phyloP scores from a whole-genome alignment of 805 yeast genomes.

The Torulaspora microellipsoides region DNA sequence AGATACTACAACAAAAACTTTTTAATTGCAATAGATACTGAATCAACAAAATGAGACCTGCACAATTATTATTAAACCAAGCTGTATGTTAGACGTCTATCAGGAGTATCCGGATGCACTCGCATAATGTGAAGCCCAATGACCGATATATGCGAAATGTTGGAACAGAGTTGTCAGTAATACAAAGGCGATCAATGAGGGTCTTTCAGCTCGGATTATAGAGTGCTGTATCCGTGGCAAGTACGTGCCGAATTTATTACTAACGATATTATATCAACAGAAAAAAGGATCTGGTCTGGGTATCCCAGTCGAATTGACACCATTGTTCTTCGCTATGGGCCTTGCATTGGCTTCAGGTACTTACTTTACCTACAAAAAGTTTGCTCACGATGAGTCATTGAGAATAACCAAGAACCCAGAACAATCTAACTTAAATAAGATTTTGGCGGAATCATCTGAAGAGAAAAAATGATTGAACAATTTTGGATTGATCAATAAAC shows the following conservation, averaged over 20 bases:
- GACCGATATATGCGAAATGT: conserved; percentile 2
- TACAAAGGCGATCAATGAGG: not conserved
- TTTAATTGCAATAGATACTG: too few species aligned
- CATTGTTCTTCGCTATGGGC: conserved; percentile 53
- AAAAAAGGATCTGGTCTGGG: conserved; percentile 36
- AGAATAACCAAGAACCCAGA: conserved; percentile 46
- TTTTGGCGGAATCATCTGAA: conserved; percentile 17
- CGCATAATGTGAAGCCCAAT: not conserved
- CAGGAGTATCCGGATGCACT: not conserved
- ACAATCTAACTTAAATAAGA: conserved; percentile 31
- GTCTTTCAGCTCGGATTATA: not conserved
- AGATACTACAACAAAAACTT: too few species aligned
- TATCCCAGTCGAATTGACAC: conserved; percentile 55
- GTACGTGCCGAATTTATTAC: not conserved
- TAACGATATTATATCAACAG: conserved; percentile 15
- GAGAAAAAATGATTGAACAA: conserved; percentile 3
- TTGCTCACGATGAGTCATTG: conserved; percentile 45
- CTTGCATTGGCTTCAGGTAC: conserved; percentile 48
- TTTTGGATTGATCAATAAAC: not conserved
- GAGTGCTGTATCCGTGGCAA: too few species aligned
- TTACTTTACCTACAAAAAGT: conserved; percentile 49
- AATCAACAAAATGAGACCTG: conserved; percentile 42
- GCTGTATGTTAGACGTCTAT: conserved; percentile 39
- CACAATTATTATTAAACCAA: conserved; percentile 44
- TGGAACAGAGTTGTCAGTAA: too few species aligned